A percentile compares a stretch with the other conserved stretches of the same genome.
Conservation (phyloP, 352 stramenopile genomes). For the Hyaloperonospora brassicae region DNA sequence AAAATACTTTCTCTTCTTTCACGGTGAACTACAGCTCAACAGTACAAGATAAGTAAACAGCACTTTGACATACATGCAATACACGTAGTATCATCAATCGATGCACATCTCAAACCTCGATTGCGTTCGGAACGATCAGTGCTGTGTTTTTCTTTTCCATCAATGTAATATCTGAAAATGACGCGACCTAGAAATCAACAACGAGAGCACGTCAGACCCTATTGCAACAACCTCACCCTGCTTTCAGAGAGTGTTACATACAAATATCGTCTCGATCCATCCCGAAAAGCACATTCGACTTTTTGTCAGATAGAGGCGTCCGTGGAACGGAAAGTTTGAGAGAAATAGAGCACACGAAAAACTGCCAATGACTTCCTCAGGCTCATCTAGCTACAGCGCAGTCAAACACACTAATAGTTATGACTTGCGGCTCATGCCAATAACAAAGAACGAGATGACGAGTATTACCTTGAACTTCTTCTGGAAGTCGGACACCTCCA, state of each 20-base stretch:
- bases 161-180: constrained; percentile 55
- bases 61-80: neutral
- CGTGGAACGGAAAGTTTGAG: constrained; percentile 76
- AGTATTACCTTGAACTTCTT: constrained; percentile 69
- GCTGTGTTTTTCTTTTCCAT: constrained; percentile 85
- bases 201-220: constrained; percentile 1
- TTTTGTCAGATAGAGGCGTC: constrained; percentile 66
- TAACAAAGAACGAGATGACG: neutral
- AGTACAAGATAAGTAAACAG: constrained; percentile 2
- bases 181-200: constrained; percentile 38
- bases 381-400: constrained; percentile 36
- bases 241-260: constrained; percentile 21
- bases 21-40: constrained; percentile 39
- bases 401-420: constrained; percentile 5
- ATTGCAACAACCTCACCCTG: neutral
- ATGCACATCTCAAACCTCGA: constrained; percentile 42
- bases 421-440: neutral
- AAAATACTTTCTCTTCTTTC: constrained; percentile 66
- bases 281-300: constrained; percentile 74
- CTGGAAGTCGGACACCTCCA: constrained; percentile 65
- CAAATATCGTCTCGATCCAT: constrained; percentile 75
- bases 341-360: constrained; percentile 77
- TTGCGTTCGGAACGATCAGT: constrained; percentile 78
- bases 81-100: too few species aligned
- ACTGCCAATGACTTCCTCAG: constrained; percentile 77